Base-by-base conservation (phyloP, 73 alveolate species). In the Paramecium tetraurelia region DNA sequence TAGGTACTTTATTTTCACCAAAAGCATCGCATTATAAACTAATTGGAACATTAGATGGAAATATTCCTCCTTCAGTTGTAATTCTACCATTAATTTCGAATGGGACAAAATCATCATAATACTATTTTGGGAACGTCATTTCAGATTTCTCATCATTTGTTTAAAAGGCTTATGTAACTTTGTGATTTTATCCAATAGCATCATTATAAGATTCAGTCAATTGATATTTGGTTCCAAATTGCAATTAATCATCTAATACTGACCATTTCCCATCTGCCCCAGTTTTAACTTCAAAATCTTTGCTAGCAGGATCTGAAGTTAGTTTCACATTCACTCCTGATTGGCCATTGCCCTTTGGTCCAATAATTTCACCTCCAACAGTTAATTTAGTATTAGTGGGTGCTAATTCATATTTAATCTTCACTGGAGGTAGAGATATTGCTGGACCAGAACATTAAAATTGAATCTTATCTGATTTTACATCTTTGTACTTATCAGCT, bases 241-340 rank as follows among this genome's bases (percentile, higher is more conserved):
- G 76, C 12, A 80, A 46, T 46, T 80, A 43, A 22, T 46, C 75
- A 80, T 80, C 90, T 22, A 18, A 21, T 43, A 80, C n/a, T 2
- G 90, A 43, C 76, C 72, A 80, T 44, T 41, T 44, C 2, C 90
- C 90, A 44, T 80, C 90, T 43, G 70, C 10, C 24, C 75, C 75
- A 21, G 90, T 80, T 44, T 33, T 80, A 40, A 57, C 22, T 38
- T 27, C 57, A 31, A 12, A 46, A 24, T 80, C 70, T 80, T 80
- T 46, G 7, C 76, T 80, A 10, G 7, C 20, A 14, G 90, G 90
- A 44, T 40, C 72, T 14, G 90, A 24, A 24, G 27, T 24, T 27
- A 80, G 9, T 41, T 24, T 22, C 3, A 80, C 38, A 43, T 40
- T 22, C 7, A 80, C 44, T 3, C 57, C 57, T 20, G 18, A 21